phyloP scores from a whole-genome alignment of 371 early-diverging fungal genomes.

The Blakeslea trispora region DNA sequence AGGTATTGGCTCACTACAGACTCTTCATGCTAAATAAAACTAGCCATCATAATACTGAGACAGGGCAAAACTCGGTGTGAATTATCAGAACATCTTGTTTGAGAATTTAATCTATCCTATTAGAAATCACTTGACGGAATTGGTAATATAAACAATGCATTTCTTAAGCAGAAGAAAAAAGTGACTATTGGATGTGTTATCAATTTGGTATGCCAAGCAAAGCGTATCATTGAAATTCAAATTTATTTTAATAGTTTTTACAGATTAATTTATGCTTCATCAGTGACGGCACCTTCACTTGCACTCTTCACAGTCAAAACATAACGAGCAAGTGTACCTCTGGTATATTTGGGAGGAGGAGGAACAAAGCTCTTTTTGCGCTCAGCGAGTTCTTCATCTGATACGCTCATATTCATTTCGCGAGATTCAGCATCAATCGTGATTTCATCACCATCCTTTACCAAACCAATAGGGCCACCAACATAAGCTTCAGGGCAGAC shows the following conservation, averaged over 20 bases:
- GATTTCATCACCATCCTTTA: constrained; percentile 86
- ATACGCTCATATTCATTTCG: constrained; percentile 72
- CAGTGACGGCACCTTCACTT: constrained; percentile 85
- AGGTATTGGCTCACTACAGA: too few relatives aligned
- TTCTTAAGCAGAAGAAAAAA: too few relatives aligned
- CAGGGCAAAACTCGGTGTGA: too few relatives aligned
- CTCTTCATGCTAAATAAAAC: too few relatives aligned
- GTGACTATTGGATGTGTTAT: too few relatives aligned
- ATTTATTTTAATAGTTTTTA: not conserved
- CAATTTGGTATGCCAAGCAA: too few relatives aligned
- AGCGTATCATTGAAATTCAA: not conserved
- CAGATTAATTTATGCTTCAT: constrained; percentile 51
- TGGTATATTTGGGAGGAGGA: constrained; percentile 84
- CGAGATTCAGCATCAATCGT: constrained; percentile 83
- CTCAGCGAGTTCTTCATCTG: constrained; percentile 75
- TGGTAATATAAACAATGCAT: too few relatives aligned
- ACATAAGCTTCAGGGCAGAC: constrained; percentile 96
- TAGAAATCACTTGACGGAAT: too few relatives aligned
- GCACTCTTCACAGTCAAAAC: constrained; percentile 85
- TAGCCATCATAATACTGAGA: too few relatives aligned
- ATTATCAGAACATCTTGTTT: too few relatives aligned
- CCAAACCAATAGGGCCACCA: constrained; percentile 94
- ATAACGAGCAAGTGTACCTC: constrained; percentile 89
- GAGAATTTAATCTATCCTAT: too few relatives aligned
- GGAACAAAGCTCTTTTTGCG: constrained; percentile 73